Evolutionary conservation across 2,329 filamentous ascomycete genomes (phyloP), one percentile per base, ranked within the genome.

Genomic region (Penicillium sp.): DNA sequence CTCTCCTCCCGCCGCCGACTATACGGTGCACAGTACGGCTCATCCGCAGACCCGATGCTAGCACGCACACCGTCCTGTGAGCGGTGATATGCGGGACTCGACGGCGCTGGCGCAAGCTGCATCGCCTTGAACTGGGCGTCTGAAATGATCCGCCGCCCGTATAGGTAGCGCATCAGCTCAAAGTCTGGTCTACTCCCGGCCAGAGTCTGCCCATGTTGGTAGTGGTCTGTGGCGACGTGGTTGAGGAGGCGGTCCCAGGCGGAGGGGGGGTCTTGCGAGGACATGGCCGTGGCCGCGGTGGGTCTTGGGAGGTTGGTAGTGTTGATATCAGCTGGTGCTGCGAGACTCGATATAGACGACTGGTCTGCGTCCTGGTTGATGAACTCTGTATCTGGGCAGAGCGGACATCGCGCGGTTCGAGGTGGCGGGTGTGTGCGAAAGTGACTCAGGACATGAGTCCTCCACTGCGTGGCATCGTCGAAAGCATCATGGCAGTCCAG

Each of bases 111-210:
- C 17, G 73, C 69, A 52, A 80, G 67, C 63, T 81, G 79, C 61
- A 78, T 72, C 25, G 74, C 71, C 63, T 78, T 80, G 63, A 80
- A 76, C 60, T 80, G 75, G 14, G 76, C 75, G 17, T 75, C 74
- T 12, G 71, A 75, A 60, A 81, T 80, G 54, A 81, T 70, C 34
- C 76, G 71, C 54, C 72, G 63, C 17, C 71, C 71, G 61, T 78
- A 81, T 57, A 81, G 72, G 66, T 79, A 79, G 54, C 74, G 75
- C 78, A 81, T 79, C 14, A 81, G 67, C 59, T 76, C 74, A 50
- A 80, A 79, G 60, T 79, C 78, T 6, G 77, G 73, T 47, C 74
- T 71, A 50, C 74, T 76, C 5, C 73, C 72, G 2, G 76, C 75
- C 8, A 80, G 70, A 20, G 75, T 73, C 41, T 80, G 73, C 15